phyloP scores from a whole-genome alignment of 768 basidiomycete species.

The Naganishia antarctica region DNA sequence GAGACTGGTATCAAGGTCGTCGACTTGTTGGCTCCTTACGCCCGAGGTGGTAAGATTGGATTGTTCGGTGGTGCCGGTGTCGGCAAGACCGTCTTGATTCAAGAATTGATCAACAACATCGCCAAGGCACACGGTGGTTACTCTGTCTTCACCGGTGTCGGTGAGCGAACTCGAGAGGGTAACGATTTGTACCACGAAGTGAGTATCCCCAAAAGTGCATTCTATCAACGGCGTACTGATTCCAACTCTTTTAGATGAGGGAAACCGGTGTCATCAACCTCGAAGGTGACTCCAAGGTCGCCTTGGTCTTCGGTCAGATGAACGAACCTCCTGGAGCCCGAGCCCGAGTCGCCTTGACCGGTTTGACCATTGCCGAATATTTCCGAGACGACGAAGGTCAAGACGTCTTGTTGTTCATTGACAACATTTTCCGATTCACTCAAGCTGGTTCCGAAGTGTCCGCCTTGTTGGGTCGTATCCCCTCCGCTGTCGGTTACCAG shows the following conservation, averaged over 20 bases:
- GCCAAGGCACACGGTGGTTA: conserved; percentile 99
- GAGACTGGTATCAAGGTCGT: conserved; percentile 99
- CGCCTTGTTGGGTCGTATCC: conserved; percentile 98
- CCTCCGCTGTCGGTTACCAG: conserved; percentile 99
- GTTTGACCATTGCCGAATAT: conserved; percentile 98
- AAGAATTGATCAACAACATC: conserved; percentile 99
- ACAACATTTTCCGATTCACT: conserved; percentile 99
- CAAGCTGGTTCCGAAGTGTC: conserved; percentile 99
- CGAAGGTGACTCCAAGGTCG: conserved; percentile 99
- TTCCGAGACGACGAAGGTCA: conserved; percentile 99
- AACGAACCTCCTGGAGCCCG: conserved; percentile 99
- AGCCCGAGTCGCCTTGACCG: conserved; percentile 99
- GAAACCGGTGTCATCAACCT: conserved; percentile 99
- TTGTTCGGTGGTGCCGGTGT: conserved; percentile 99
- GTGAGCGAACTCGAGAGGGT: conserved; percentile 99
- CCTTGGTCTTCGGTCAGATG: conserved; percentile 99
- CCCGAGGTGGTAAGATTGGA: conserved; percentile 99
- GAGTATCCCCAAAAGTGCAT: too few relatives aligned
- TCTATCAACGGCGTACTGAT: too few relatives aligned
- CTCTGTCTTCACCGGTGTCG: conserved; percentile 99
- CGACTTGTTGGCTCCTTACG: conserved; percentile 97
- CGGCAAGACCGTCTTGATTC: conserved; percentile 99
- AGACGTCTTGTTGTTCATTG: conserved; percentile 99
- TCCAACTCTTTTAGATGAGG: conserved; percentile 92
- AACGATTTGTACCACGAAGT: conserved; percentile 61